A percentile compares a stretch with the other conserved stretches of the same genome.
phyloP scores from a whole-genome alignment of 2,329 filamentous ascomycete species.

The Fusarium lateritium region DNA sequence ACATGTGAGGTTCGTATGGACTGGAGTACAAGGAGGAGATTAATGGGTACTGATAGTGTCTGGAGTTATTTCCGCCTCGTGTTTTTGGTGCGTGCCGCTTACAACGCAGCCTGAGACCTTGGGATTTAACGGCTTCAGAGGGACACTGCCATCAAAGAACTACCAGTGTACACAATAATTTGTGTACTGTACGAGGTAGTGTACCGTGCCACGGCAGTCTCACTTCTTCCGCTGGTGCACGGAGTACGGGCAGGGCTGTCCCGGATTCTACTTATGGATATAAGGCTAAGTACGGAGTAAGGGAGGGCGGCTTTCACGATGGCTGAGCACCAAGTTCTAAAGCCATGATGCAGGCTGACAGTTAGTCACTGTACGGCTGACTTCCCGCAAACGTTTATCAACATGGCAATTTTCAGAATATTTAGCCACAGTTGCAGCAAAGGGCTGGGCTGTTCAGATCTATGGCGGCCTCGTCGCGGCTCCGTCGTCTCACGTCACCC shows the following conservation, averaged over 20 bases:
- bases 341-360: conserved; percentile 29
- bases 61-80: conserved; percentile 17
- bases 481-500: conserved; percentile 42
- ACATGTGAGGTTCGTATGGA: conserved; percentile 29
- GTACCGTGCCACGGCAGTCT: conserved; percentile 22
- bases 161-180: conserved; percentile 1
- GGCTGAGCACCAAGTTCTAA: conserved; percentile 12
- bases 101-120: background rate
- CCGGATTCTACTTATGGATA: conserved; percentile 13
- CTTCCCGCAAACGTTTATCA: conserved; percentile 23
- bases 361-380: conserved; percentile 10
- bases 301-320: conserved; percentile 15
- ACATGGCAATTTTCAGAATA: conserved; percentile 2
- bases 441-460: conserved; percentile 11
- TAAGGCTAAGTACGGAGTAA: conserved; percentile 1
- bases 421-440: conserved; percentile 26
- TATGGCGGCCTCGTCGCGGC: conserved; percentile 1
- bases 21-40: conserved; percentile 6
- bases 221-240: conserved; percentile 28
- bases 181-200: conserved; percentile 17
- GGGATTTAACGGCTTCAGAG: background rate
- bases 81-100: conserved; percentile 10
- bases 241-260: conserved; percentile 25
- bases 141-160: background rate
- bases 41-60: conserved; percentile 2